Percentiles rank a stretch among this genome's conserved stretches.
Evolutionary conservation across 1,284 basidiomycete species (phyloP).

Genomic region (Leccinum angustisporum): DNA sequence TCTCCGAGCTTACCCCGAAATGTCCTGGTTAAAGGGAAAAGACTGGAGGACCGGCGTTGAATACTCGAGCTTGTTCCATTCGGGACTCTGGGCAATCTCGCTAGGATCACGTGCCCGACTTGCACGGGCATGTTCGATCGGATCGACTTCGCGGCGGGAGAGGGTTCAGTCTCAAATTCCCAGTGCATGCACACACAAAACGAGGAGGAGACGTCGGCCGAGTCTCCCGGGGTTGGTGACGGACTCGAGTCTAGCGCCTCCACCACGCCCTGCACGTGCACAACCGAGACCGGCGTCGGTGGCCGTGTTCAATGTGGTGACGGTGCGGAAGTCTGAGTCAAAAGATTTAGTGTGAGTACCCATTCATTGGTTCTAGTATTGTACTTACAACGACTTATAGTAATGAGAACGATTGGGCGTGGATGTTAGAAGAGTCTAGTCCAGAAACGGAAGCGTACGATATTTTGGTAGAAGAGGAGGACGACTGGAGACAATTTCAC

Average conservation of each 20-base stretch:
- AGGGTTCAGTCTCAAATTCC: neutral
- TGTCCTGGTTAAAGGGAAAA: conserved; percentile 34
- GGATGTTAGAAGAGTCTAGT: conserved; percentile 32
- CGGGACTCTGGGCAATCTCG: conserved; percentile 31
- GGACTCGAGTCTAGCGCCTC: conserved; percentile 4
- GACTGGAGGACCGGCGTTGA: conserved; percentile 31
- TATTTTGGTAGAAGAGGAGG: conserved; percentile 1
- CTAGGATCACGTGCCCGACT: conserved; percentile 6
- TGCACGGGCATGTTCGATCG: conserved; percentile 13
- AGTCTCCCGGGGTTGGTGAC: conserved; percentile 4
- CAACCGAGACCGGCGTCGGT: conserved; percentile 19
- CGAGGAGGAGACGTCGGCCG: conserved; percentile 2
- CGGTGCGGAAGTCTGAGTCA: neutral
- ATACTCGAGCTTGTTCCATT: conserved; percentile 32
- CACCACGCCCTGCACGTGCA: neutral
- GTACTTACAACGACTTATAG: too few species aligned
- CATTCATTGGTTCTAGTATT: too few species aligned
- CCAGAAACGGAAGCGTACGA: conserved; percentile 20
- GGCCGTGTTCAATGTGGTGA: neutral
- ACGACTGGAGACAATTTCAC: conserved; percentile 33
- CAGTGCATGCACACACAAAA: neutral
- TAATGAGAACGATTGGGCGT: conserved; percentile 6
- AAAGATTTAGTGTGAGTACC: conserved; percentile 5
- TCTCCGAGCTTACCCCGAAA: conserved; percentile 1
- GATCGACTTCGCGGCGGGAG: conserved; percentile 9